Conservation (phyloP, 495 filamentous ascomycete genomes). For the Neurospora tetrasperma region DNA sequence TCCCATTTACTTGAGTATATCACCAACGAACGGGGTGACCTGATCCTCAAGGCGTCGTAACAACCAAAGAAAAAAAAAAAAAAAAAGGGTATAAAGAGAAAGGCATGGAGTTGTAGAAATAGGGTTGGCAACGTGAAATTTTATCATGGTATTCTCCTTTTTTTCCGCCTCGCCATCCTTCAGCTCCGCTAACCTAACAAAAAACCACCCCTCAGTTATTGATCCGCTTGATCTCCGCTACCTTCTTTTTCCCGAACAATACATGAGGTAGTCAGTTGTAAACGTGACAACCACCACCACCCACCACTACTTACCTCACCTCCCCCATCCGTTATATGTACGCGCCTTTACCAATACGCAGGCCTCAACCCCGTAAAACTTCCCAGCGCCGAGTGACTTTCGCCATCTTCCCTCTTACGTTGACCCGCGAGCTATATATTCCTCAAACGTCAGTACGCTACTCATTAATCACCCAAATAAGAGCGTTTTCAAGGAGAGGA, state of each 20-base stretch:
- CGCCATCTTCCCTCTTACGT: slow-evolving; percentile 60
- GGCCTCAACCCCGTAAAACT: slow-evolving; percentile 60
- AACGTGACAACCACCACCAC: background rate
- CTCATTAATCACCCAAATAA: background rate
- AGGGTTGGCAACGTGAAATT: background rate
- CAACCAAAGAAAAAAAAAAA: background rate
- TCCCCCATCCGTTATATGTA: background rate
- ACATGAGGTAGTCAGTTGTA: background rate
- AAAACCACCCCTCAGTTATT: background rate
- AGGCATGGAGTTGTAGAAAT: background rate
- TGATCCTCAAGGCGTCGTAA: background rate
- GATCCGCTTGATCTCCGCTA: background rate
- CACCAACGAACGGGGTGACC: background rate
- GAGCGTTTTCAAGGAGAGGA: background rate
- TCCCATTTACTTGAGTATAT: background rate
- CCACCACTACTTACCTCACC: background rate
- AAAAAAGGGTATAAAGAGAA: background rate
- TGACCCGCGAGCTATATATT: slow-evolving; percentile 53
- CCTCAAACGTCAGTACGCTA: background rate
- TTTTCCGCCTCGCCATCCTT: background rate
- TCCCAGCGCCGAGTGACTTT: slow-evolving; percentile 46
- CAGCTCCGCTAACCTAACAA: slow-evolving; percentile 1
- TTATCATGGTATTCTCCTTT: background rate
- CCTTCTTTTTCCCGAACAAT: background rate
- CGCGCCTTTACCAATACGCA: slow-evolving; percentile 50